Percentiles rank a stretch among this genome's conserved stretches.
These are phyloP conservation scores for Macadamia integrifolia DNA, from an alignment of 164 flowering plant genomes.

Conservation along the genomic window DNA sequence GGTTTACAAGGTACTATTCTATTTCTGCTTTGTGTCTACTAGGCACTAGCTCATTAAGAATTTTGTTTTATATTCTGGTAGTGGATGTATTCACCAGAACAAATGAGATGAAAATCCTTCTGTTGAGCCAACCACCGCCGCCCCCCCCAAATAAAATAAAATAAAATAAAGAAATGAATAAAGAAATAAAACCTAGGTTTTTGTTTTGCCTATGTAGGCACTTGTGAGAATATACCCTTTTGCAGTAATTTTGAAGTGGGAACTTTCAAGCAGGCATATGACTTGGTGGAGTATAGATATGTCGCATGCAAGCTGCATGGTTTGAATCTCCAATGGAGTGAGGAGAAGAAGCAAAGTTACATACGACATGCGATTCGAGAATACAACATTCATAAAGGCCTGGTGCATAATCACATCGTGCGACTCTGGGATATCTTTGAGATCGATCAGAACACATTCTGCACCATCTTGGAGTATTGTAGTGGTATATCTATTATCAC, in stretches of 20 bases:
- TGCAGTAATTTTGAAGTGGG: slow-evolving; percentile 61
- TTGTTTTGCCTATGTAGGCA: slow-evolving; percentile 38
- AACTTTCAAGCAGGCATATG: slow-evolving; percentile 88
- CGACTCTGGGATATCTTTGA: slow-evolving; percentile 98
- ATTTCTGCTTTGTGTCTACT: too few species aligned
- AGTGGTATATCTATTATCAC: slow-evolving; percentile 50
- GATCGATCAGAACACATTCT: slow-evolving; percentile 93
- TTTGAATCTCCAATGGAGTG: slow-evolving; percentile 96
- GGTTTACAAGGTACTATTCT: slow-evolving; percentile 76
- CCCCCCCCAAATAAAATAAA: too few species aligned
- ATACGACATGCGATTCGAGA: slow-evolving; percentile 95
- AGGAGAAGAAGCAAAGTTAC: slow-evolving; percentile 97
- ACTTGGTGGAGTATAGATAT: slow-evolving; percentile 90
- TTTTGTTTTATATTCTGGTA: neutral
- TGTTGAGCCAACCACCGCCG: too few species aligned
- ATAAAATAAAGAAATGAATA: neutral
- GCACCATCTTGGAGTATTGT: slow-evolving; percentile 91
- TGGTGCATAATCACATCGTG: slow-evolving; percentile 90
- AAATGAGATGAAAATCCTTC: neutral
- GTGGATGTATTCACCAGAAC: neutral
- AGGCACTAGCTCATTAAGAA: neutral
- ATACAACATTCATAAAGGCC: slow-evolving; percentile 90
- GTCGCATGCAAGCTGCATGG: slow-evolving; percentile 99
- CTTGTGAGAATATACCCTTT: slow-evolving; percentile 37
- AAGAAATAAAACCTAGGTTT: slow-evolving; percentile 1